These are phyloP conservation scores for Talaromyces liani DNA, from an alignment of 495 filamentous ascomycete genomes.

Conservation along the genomic window DNA sequence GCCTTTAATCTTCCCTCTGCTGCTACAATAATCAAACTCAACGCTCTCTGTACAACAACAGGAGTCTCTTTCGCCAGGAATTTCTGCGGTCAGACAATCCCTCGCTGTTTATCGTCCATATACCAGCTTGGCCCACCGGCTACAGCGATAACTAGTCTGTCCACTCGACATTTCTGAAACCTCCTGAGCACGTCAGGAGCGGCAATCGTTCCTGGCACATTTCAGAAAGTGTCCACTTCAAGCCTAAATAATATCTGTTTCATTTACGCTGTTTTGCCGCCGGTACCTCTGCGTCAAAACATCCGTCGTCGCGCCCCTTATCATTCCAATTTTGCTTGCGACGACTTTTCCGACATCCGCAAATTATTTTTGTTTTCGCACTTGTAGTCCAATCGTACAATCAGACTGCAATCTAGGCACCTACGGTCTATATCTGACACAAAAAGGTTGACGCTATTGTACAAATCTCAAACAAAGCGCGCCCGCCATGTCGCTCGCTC, in stretches of 20 bases:
- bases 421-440: slow-evolving; percentile 4
- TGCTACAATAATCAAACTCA: background rate
- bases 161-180: slow-evolving; percentile 3
- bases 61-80: background rate
- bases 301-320: background rate
- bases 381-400: background rate
- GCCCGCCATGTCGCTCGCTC: slow-evolving; percentile 10
- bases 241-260: background rate
- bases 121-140: background rate
- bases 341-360: background rate
- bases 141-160: background rate
- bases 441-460: background rate
- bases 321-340: slow-evolving; percentile 5
- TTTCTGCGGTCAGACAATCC: background rate
- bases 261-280: slow-evolving; percentile 2
- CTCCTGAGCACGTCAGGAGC: background rate
- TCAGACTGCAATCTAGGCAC: background rate
- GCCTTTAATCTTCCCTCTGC: background rate
- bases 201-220: background rate
- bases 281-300: background rate
- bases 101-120: background rate
- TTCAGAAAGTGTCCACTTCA: slow-evolving; percentile 2
- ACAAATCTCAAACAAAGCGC: background rate
- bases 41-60: background rate
- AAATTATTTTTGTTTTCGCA: background rate